Percentiles rank a stretch among this genome's conserved stretches.
Evolutionary conservation across 2,329 filamentous ascomycete genomes (phyloP).

Genomic region (Penicillium sp.): DNA sequence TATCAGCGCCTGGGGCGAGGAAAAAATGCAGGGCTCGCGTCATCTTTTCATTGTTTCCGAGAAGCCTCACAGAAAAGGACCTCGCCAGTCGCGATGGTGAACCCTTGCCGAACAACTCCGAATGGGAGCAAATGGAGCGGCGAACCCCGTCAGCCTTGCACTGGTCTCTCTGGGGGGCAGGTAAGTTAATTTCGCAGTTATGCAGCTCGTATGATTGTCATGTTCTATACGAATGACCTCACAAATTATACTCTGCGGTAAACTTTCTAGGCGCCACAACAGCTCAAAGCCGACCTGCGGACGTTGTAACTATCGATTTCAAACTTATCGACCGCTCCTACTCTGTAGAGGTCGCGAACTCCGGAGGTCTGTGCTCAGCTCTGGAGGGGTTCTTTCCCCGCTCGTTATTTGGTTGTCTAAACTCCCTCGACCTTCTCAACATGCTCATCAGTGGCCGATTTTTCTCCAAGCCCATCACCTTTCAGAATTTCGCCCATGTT

Average conservation of each 20-base stretch:
- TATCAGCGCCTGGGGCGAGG: neutral
- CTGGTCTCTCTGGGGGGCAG: neutral
- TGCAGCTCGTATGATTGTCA: neutral
- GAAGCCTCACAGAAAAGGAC: neutral
- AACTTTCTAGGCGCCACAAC: neutral
- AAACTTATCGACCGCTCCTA: neutral
- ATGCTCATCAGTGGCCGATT: conserved; percentile 21
- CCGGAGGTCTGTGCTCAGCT: conserved; percentile 5
- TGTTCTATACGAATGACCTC: neutral
- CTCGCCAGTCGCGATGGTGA: neutral
- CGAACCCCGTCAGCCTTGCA: neutral
- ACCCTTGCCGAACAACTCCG: neutral
- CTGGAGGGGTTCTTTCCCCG: neutral
- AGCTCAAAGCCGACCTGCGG: neutral
- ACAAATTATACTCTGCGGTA: neutral
- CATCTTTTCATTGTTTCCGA: too few relatives aligned
- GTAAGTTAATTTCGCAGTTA: neutral
- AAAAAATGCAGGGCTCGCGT: neutral
- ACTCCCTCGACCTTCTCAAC: conserved; percentile 22
- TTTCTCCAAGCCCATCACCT: conserved; percentile 8
- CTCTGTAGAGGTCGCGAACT: neutral
- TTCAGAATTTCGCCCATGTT: neutral
- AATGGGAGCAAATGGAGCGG: neutral
- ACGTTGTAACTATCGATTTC: neutral
- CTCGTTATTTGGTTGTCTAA: neutral